phyloP scores from a whole-genome alignment of 257 asterid species.

The Coffea canephora region DNA sequence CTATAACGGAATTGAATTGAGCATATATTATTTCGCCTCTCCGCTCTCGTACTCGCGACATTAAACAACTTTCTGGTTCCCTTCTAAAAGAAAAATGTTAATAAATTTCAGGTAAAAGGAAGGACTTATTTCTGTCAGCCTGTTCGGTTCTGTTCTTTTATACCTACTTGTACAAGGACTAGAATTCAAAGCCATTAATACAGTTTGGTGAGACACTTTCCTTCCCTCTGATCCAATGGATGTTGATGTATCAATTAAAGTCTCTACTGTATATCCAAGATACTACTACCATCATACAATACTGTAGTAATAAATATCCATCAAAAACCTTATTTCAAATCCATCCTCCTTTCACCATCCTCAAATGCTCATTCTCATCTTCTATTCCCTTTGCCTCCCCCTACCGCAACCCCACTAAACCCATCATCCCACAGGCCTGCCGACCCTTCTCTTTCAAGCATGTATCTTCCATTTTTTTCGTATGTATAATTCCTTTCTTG shows the following conservation, averaged over 20 bases:
- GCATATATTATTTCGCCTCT: background rate
- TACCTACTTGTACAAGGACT: background rate
- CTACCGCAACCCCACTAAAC: conserved; percentile 8
- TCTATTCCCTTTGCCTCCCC: conserved; percentile 26
- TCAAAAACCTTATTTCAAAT: conserved; percentile 8
- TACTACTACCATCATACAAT: background rate
- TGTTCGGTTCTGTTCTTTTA: conserved; percentile 10
- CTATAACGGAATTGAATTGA: conserved; percentile 4
- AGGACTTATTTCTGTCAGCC: background rate
- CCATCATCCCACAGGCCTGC: background rate
- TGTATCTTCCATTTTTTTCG: conserved; percentile 16
- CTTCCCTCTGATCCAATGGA: conserved; percentile 28
- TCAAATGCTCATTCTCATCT: conserved; percentile 5
- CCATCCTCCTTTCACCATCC: conserved; percentile 8
- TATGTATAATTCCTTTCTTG: background rate
- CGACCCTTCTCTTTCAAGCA: conserved; percentile 1
- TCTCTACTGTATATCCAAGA: conserved; percentile 27
- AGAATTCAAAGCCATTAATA: conserved; percentile 40
- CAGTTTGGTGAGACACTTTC: conserved; percentile 45
- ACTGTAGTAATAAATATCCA: conserved; percentile 10
- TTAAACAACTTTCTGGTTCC: background rate
- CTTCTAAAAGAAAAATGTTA: background rate
- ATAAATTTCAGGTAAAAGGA: background rate
- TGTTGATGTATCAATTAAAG: conserved; percentile 48
- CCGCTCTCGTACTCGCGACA: background rate